Conservation (phyloP, 495 filamentous ascomycete genomes). For the Penicillium antarcticum region DNA sequence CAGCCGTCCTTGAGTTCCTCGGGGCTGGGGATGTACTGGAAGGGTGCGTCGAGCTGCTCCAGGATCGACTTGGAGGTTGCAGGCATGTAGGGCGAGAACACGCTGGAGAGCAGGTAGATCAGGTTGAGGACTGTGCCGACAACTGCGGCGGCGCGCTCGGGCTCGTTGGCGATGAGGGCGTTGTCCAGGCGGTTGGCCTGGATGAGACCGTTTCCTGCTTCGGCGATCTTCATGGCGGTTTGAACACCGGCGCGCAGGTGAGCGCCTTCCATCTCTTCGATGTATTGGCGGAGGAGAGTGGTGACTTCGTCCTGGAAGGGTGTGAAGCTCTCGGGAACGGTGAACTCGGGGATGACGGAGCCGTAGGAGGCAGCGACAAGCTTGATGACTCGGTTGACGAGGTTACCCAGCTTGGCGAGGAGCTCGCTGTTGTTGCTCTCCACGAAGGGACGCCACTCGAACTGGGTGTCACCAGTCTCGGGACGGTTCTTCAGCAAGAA, state of each 20-base stretch:
- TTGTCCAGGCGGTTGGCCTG: conserved; percentile 84
- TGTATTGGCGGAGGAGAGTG: conserved; percentile 61
- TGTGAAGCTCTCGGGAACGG: conserved; percentile 40
- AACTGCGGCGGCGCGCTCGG: conserved; percentile 70
- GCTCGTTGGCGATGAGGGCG: conserved; percentile 66
- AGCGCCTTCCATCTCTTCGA: conserved; percentile 68
- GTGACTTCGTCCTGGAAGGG: conserved; percentile 55
- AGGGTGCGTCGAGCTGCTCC: conserved; percentile 63
- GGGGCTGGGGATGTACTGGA: conserved; percentile 59
- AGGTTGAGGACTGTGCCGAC: conserved; percentile 80
- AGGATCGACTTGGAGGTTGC: conserved; percentile 72
- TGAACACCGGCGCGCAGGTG: conserved; percentile 71
- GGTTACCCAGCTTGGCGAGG: conserved; percentile 87
- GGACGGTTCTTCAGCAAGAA: conserved; percentile 86
- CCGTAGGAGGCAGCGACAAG: conserved; percentile 76
- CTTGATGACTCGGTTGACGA: conserved; percentile 91
- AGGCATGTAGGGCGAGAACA: conserved; percentile 83
- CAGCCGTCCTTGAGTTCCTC: conserved; percentile 50
- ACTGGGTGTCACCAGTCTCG: conserved; percentile 85
- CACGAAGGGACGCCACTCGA: conserved; percentile 84
- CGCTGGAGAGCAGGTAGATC: conserved; percentile 71
- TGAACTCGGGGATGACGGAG: conserved; percentile 66
- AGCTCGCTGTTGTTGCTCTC: conserved; percentile 86
- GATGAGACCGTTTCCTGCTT: conserved; percentile 75
- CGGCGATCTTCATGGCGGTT: conserved; percentile 67